These are phyloP conservation scores for Cucumis sativus DNA, from an alignment of 306 rosid species.

Conservation along the genomic window DNA sequence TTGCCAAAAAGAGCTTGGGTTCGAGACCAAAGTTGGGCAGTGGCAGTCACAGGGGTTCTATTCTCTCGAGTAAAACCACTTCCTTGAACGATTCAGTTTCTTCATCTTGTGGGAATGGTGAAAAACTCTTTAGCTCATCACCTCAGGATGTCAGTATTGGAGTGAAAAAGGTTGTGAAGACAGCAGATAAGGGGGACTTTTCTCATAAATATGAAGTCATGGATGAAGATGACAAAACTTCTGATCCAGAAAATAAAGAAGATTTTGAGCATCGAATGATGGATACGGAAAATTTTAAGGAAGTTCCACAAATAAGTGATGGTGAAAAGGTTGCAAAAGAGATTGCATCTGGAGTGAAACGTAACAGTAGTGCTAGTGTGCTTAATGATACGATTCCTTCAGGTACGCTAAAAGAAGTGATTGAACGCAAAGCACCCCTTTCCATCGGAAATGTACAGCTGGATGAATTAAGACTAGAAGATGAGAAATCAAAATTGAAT, in stretches of 20 bases:
- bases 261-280: constrained; percentile 22
- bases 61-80: constrained; percentile 21
- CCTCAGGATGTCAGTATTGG: constrained; percentile 17
- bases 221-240: constrained; percentile 58
- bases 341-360: constrained; percentile 13
- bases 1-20: constrained; percentile 51
- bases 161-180: constrained; percentile 11
- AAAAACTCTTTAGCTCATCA: constrained; percentile 17
- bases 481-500: constrained; percentile 20
- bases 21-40: constrained; percentile 34
- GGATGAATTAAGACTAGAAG: constrained; percentile 25
- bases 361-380: constrained; percentile 1
- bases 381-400: constrained; percentile 25
- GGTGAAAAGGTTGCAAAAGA: constrained; percentile 13
- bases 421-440: constrained; percentile 14
- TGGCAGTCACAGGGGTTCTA: constrained; percentile 28
- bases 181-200: constrained; percentile 9
- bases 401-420: constrained; percentile 15
- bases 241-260: constrained; percentile 48
- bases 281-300: constrained; percentile 15
- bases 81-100: constrained; percentile 13
- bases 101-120: constrained; percentile 10
- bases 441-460: constrained; percentile 6
- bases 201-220: constrained; percentile 19
- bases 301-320: constrained; percentile 11